Conservation (phyloP, 345 rosid genomes). For the Combretum micranthum region DNA sequence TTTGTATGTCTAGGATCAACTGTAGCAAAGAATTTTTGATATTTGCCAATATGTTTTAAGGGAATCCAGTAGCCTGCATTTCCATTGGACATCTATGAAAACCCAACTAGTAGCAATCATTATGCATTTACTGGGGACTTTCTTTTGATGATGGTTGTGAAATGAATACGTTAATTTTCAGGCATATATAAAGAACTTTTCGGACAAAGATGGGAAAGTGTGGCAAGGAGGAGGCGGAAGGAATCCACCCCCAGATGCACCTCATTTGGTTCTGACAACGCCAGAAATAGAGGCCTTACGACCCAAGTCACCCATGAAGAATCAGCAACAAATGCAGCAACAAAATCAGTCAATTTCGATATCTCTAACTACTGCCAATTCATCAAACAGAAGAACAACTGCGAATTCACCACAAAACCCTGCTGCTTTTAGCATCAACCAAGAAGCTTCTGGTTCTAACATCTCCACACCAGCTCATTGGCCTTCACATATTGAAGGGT, state of each 20-base stretch:
- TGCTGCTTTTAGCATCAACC: conserved; percentile 33
- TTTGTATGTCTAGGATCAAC: too few species aligned
- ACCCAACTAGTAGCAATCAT: too few species aligned
- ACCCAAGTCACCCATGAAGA: conserved; percentile 96
- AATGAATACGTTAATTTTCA: conserved; percentile 21
- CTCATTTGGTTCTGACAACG: conserved; percentile 79
- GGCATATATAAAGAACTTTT: conserved; percentile 64
- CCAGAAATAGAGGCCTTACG: conserved; percentile 85
- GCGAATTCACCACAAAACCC: conserved; percentile 78
- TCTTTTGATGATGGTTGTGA: too few species aligned
- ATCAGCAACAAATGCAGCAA: conserved; percentile 73
- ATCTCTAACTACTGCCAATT: conserved; percentile 49
- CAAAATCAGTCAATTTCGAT: conserved; percentile 46
- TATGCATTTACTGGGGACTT: too few species aligned
- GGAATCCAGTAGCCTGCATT: too few species aligned
- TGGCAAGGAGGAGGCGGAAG: conserved; percentile 99
- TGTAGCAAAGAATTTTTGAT: too few species aligned
- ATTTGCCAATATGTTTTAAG: too few species aligned
- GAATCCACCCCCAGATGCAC: conserved; percentile 89
- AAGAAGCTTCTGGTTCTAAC: conserved; percentile 57
- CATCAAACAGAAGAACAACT: conserved; percentile 57
- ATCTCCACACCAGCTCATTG: conserved; percentile 53
- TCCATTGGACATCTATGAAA: too few species aligned
- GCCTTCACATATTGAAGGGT: conserved; percentile 57
- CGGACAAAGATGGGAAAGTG: conserved; percentile 90